Evolutionary conservation across 139 green algal genomes (phyloP).

Genomic region (Ostreobium quekettii): DNA sequence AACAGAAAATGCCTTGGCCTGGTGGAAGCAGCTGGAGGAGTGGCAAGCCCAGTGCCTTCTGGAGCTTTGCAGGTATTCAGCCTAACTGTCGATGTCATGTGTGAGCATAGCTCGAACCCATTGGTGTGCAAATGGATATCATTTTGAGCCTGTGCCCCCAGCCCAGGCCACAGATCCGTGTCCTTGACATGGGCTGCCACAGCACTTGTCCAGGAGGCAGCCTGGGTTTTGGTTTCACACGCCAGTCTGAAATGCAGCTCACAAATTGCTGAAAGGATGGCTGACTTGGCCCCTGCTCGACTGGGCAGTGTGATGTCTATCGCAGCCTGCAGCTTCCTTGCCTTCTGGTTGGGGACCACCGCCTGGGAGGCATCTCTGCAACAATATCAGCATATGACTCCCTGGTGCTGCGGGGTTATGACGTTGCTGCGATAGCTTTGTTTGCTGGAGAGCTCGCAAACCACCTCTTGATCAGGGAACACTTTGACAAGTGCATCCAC

Average conservation of each 20-base stretch:
- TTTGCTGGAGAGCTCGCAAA: too few species aligned
- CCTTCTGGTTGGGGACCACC: constrained; percentile 81
- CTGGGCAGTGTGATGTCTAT: constrained; percentile 64
- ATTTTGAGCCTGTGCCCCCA: not conserved
- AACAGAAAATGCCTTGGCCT: constrained; percentile 39
- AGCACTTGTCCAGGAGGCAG: not conserved
- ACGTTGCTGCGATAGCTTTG: constrained; percentile 58
- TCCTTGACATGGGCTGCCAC: not conserved
- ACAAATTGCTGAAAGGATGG: not conserved
- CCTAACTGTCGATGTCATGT: not conserved
- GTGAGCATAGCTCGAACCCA: not conserved
- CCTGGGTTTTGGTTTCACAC: not conserved
- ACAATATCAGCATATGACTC: constrained; percentile 78
- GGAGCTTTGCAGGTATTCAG: constrained; percentile 60
- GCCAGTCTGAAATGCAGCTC: not conserved
- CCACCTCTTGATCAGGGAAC: too few species aligned
- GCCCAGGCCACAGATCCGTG: not conserved
- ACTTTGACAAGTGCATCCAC: too few species aligned
- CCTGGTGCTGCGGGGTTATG: constrained; percentile 64
- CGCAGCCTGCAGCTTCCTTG: constrained; percentile 69
- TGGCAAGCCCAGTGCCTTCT: constrained; percentile 71
- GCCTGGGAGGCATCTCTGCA: constrained; percentile 85
- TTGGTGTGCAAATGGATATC: not conserved
- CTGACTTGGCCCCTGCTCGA: not conserved
- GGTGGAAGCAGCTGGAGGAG: constrained; percentile 88